Conservation (phyloP, 2,329 filamentous ascomycete genomes). For the Diaporthe ilicicola region DNA sequence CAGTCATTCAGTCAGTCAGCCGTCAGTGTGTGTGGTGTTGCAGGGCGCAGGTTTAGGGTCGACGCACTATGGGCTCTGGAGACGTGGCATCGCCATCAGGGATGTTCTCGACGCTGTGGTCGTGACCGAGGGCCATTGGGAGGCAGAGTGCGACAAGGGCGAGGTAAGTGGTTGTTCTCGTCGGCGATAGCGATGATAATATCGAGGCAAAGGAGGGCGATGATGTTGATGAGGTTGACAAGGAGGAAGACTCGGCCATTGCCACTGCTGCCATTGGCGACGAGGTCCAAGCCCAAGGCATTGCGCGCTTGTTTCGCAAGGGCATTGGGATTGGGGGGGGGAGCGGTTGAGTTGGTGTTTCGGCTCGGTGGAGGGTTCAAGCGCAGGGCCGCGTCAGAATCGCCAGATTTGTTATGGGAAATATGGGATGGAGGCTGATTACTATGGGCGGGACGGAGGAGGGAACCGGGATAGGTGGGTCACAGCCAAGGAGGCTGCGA, state of each 20-base stretch:
- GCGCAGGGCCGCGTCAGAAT: constrained; percentile 20
- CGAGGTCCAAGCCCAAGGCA: constrained; percentile 14
- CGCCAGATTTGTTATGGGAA: constrained; percentile 14
- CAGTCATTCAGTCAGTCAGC: no score
- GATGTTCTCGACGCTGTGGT: constrained; percentile 64
- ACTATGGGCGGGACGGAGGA: not conserved
- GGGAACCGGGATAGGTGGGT: constrained; percentile 3
- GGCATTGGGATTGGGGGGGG: no score
- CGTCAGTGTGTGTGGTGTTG: no score
- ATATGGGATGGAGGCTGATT: not conserved
- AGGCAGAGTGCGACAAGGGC: constrained; percentile 24
- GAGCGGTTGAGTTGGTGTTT: not conserved
- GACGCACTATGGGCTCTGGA: constrained; percentile 75
- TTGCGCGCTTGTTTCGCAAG: constrained; percentile 23
- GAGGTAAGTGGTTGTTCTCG: constrained; percentile 23
- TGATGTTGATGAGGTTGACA: not conserved
- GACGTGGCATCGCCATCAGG: constrained; percentile 75
- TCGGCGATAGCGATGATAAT: not conserved
- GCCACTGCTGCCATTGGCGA: not conserved
- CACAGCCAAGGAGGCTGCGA: not conserved
- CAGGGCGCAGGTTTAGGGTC: no score
- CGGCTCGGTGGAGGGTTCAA: constrained; percentile 15
- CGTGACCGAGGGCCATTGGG: constrained; percentile 49
- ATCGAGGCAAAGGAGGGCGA: not conserved
- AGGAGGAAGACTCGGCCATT: not conserved